Base-by-base conservation (phyloP, 108 stramenopile genomes). In the Aurantiochytrium sp. region DNA sequence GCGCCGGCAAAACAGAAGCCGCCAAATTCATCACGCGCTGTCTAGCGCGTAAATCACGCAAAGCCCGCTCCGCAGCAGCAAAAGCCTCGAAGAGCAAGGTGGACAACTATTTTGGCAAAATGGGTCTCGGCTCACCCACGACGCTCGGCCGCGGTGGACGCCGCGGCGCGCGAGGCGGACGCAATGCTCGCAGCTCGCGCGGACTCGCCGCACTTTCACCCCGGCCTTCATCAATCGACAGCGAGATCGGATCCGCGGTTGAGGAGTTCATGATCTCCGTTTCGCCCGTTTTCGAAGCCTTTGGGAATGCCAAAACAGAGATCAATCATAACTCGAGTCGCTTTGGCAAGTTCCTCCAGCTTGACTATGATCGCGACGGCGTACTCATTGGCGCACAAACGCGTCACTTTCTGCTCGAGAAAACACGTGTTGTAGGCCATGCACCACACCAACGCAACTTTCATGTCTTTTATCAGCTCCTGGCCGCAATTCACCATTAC, bases 1-100 rank as follows among this genome's bases (percentile, higher is more conserved):
- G 98, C n/a, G 96, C 98, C 10, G 98, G 98, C 43, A 98, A 98
- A 90, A 98, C 98, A 10, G 98, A 98, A 90, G 95, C 98, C 21
- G 96, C 96, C 89, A 98, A 98, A 92, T 95, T 96, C 92, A 96
- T 97, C 90, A 96, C 97, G 96, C 92, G 96, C 47, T 98, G 96
- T 90, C 91, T 98, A 44, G 96, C 97, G 60, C 96, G 58, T 0
- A 43, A 92, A 4, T 60, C 59, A 0, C 25, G 87, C 4, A 44
- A 35, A 4, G 76, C 76, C 16, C 45, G 76, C 49, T 6, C 45
- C n/a, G 51, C 8, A 2, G 45, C 76, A 6, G 45, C 45, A 16
- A 23, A 23, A 47, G 51, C 49, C 49, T 47, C 76, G 25, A 83
- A 83, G 4, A 6, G 43, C 14, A 83, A 83, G 28, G 76, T 83